phyloP scores from a whole-genome alignment of 768 basidiomycete species.

The Calocera cornea region DNA sequence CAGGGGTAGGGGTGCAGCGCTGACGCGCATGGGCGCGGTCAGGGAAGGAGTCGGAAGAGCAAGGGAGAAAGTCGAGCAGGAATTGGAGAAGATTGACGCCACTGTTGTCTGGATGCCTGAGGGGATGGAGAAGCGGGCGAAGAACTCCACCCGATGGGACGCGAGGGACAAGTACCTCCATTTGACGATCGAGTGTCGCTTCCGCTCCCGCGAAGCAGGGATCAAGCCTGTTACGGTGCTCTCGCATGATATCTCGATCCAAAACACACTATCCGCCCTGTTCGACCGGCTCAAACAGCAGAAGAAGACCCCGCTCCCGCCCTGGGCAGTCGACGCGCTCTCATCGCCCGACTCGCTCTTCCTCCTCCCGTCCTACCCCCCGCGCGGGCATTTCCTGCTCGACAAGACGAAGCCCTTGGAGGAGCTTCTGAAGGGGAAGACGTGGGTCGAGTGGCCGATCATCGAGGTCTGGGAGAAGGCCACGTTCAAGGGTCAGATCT shows the following conservation, averaged over 20 bases:
- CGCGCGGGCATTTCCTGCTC: background rate
- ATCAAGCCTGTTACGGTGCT: background rate
- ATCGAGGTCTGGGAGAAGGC: constrained; percentile 1
- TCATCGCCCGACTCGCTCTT: constrained; percentile 9
- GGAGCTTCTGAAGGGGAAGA: background rate
- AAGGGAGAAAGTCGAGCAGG: constrained; percentile 12
- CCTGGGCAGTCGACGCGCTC: constrained; percentile 12
- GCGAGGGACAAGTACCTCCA: background rate
- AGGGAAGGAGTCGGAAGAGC: constrained; percentile 14
- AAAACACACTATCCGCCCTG: background rate
- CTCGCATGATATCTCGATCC: constrained; percentile 9
- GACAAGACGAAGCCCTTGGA: constrained; percentile 1
- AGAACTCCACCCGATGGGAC: constrained; percentile 14
- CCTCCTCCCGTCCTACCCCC: constrained; percentile 7
- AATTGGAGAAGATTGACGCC: constrained; percentile 11
- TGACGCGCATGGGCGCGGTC: constrained; percentile 7
- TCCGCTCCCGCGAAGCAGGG: background rate
- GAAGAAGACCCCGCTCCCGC: background rate
- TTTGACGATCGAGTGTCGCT: background rate
- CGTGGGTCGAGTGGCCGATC: background rate
- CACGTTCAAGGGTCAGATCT: background rate
- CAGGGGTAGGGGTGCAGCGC: background rate
- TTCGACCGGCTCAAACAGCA: background rate
- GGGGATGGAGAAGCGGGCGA: constrained; percentile 14
- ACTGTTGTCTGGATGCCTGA: constrained; percentile 10